phyloP scores from a whole-genome alignment of 1,139 yeast species.

The Zhuliangozyma blackwelliae region DNA sequence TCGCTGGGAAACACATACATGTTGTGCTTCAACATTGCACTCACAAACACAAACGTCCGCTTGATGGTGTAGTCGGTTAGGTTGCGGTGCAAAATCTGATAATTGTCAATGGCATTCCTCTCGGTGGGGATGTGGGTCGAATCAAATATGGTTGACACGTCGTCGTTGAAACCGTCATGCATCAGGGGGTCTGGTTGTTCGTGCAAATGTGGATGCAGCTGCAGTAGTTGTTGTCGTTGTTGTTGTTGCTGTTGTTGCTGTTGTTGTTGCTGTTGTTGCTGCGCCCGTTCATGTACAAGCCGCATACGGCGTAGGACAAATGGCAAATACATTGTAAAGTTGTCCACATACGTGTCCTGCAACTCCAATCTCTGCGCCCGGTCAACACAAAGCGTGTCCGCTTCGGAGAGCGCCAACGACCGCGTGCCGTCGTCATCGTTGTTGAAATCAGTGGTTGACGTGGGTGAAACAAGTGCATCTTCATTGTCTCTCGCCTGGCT shows the following conservation, averaged over 20 bases:
- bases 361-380: conserved; percentile 24
- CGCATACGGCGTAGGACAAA: conserved; percentile 29
- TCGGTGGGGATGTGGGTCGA: conserved; percentile 7
- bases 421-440: neutral
- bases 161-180: conserved; percentile 16
- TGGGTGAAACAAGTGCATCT: no score
- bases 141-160: conserved; percentile 20
- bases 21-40: conserved; percentile 30
- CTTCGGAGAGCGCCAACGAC: conserved; percentile 18
- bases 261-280: neutral
- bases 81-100: conserved; percentile 13
- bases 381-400: conserved; percentile 20
- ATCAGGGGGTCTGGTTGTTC: neutral
- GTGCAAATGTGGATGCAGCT: neutral
- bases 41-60: conserved; percentile 26
- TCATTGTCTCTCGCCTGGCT: no score
- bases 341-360: conserved; percentile 34
- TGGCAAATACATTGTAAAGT: conserved; percentile 37
- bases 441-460: no score
- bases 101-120: conserved; percentile 2
- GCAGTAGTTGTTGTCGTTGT: neutral
- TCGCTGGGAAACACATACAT: conserved; percentile 28
- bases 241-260: neutral
- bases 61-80: conserved; percentile 22
- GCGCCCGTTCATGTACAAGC: conserved; percentile 7